These are phyloP conservation scores for Moricandia arvensis DNA, from an alignment of 345 rosid species.

Conservation along the genomic window DNA sequence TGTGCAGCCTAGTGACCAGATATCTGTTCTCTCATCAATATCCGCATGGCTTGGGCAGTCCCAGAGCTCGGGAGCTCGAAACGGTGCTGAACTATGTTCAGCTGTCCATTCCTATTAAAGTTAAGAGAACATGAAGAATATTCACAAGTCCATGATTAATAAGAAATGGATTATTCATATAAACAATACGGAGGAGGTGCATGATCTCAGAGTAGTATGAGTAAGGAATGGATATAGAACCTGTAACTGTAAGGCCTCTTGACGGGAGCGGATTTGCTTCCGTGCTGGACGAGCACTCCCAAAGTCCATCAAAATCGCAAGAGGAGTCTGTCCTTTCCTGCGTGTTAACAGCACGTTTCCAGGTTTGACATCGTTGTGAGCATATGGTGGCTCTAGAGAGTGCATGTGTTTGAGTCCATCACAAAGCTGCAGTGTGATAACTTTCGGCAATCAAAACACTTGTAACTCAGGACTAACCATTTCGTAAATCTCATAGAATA, in stretches of 20 bases:
- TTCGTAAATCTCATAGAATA: neutral
- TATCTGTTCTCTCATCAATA: slow-evolving; percentile 96
- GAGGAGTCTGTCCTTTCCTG: slow-evolving; percentile 79
- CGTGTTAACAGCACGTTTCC: slow-evolving; percentile 70
- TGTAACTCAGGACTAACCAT: neutral
- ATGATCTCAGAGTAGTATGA: neutral
- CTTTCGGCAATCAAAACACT: slow-evolving; percentile 19
- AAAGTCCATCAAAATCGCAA: slow-evolving; percentile 96
- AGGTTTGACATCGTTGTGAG: slow-evolving; percentile 99
- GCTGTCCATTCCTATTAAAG: slow-evolving; percentile 85
- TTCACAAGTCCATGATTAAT: neutral
- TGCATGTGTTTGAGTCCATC: slow-evolving; percentile 98
- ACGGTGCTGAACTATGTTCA: slow-evolving; percentile 95
- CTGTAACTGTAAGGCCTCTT: slow-evolving; percentile 95
- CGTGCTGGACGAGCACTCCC: slow-evolving; percentile 91
- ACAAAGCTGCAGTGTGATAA: slow-evolving; percentile 63
- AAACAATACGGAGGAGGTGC: neutral
- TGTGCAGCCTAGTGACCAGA: slow-evolving; percentile 99
- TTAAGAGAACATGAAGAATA: neutral
- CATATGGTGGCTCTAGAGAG: slow-evolving; percentile 84
- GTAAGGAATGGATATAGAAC: slow-evolving; percentile 39
- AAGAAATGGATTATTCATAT: neutral
- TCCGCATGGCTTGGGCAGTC: slow-evolving; percentile 95
- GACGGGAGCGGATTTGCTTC: slow-evolving; percentile 82
- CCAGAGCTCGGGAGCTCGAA: slow-evolving; percentile 99